Evolutionary conservation across 495 filamentous ascomycete species (phyloP), one percentile per base, ranked within the genome.

Genomic region (Penicillium cinerascens): DNA sequence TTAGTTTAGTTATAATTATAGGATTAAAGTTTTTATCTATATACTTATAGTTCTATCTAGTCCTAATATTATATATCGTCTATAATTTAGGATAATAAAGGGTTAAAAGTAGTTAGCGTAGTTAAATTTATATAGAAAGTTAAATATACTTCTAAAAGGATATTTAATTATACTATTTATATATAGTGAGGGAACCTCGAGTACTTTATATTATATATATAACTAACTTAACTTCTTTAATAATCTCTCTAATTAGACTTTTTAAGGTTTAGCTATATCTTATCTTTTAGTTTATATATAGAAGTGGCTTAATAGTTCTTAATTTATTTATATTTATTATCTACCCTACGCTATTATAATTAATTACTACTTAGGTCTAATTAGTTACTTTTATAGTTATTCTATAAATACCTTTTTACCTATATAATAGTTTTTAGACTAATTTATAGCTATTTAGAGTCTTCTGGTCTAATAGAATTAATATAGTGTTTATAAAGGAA

Each of bases 251-350:
- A n/a, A n/a, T n/a, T n/a, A n/a, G n/a, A n/a, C n/a, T 45, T 45
- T 15, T 16, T 23, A 18, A 46, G 26, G 16, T 46, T 46, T 46
- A 46, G 44, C 26, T 46, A 46, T 21, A 46, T 17, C 44, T 36
- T 17, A 16, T 46, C 20, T 25, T 5, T 46, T 46, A n/a, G n/a
- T 10, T 46, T 46, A 37, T 46, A 46, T 13, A 36, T 22, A 46
- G 44, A 25, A 3, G 25, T 8, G 0, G 44, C 44, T 25, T 46
- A 22, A 21, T 15, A 21, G n/a, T 4, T 9, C 8, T 23, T 17
- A n/a, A 29, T 46, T 46, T 17, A 15, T 25, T 46, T 46, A 21
- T 4, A 33, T 29, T 20, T 46, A 8, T 46, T 46, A 37, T 4
- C 29, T 23, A 9, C 23, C 10, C 8, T 46, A 35, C n/a, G n/a